Percentiles rank a stretch among this genome's conserved stretches.
Conservation (phyloP, 2,329 filamentous ascomycete species). For the Neonectria hederae region DNA sequence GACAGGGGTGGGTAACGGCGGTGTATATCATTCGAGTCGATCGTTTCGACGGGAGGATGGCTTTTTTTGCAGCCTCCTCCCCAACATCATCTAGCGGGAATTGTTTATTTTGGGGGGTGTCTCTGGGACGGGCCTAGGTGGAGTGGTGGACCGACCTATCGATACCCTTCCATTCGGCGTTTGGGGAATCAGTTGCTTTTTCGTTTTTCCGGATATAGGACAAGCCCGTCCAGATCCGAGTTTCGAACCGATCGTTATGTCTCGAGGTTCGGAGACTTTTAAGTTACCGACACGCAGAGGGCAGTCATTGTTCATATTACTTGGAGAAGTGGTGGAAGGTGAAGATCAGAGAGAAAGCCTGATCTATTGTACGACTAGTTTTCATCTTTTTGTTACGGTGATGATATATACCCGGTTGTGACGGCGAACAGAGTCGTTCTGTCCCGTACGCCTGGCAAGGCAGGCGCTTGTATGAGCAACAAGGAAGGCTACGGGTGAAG, state of each 20-base stretch:
- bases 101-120: conserved; percentile 32
- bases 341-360: neutral
- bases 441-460: conserved; percentile 18
- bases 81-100: conserved; percentile 27
- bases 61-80: conserved; percentile 21
- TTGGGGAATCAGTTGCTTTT: conserved; percentile 34
- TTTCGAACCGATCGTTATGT: conserved; percentile 37
- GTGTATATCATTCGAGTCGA: conserved; percentile 45
- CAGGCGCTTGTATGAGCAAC: conserved; percentile 18
- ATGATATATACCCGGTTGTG: conserved; percentile 42
- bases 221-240: conserved; percentile 21
- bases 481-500: conserved; percentile 19
- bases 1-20: conserved; percentile 31
- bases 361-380: conserved; percentile 40
- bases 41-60: conserved; percentile 40
- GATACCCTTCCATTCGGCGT: conserved; percentile 44
- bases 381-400: conserved; percentile 39
- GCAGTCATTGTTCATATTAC: conserved; percentile 27
- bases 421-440: conserved; percentile 30
- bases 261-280: conserved; percentile 13
- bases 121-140: conserved; percentile 27
- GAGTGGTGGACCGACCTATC: conserved; percentile 38
- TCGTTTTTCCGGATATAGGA: conserved; percentile 25
- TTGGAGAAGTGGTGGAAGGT: conserved; percentile 3
- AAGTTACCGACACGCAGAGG: conserved; percentile 11